Conservation (phyloP, 257 asterid species). For the Craterostigma plantagineum region DNA sequence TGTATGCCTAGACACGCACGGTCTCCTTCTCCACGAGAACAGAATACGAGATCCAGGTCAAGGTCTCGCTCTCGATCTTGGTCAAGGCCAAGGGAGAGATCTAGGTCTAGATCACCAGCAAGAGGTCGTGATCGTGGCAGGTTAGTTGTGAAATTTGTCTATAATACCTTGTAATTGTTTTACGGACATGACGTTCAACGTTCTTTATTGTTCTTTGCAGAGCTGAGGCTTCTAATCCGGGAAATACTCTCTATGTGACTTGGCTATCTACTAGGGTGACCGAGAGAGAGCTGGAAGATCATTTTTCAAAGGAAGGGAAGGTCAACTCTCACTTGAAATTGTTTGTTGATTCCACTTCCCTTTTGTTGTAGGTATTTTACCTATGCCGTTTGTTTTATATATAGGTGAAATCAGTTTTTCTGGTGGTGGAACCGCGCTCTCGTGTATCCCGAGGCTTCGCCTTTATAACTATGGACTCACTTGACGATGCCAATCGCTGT, state of each 20-base stretch:
- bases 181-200: neutral
- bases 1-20: slow-evolving; percentile 31
- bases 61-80: slow-evolving; percentile 34
- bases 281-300: slow-evolving; percentile 91
- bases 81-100: slow-evolving; percentile 25
- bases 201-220: slow-evolving; percentile 2
- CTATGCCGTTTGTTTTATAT: slow-evolving; percentile 3
- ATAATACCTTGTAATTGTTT: neutral
- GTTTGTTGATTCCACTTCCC: neutral
- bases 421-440: slow-evolving; percentile 91
- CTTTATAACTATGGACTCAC: slow-evolving; percentile 63
- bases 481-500: slow-evolving; percentile 81
- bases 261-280: slow-evolving; percentile 93
- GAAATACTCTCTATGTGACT: slow-evolving; percentile 83
- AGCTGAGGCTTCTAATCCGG: slow-evolving; percentile 37
- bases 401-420: slow-evolving; percentile 68
- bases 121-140: slow-evolving; percentile 55
- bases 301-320: slow-evolving; percentile 94
- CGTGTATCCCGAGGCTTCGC: slow-evolving; percentile 95
- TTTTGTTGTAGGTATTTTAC: neutral
- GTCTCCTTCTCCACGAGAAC: slow-evolving; percentile 71
- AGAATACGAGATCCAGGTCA: slow-evolving; percentile 32
- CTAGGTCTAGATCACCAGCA: slow-evolving; percentile 37
- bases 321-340: slow-evolving; percentile 16
- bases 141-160: slow-evolving; percentile 9